Evolutionary conservation across 257 asterid genomes (phyloP).

Genomic region (Fraxinus cuspidata): DNA sequence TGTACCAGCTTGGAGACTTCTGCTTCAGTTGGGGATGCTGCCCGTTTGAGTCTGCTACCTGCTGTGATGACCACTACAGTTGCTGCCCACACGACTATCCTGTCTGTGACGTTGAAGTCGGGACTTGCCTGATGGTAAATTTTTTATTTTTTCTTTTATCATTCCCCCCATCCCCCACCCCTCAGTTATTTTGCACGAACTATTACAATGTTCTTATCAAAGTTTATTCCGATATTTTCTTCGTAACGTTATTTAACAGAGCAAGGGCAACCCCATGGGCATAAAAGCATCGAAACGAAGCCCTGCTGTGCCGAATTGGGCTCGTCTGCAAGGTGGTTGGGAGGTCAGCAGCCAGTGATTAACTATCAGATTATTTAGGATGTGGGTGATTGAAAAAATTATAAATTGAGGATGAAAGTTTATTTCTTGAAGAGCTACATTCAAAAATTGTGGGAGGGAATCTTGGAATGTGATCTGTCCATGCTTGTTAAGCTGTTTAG

Average conservation of each 20-base stretch:
- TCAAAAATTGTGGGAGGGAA: conserved; percentile 1
- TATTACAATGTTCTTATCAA: no score
- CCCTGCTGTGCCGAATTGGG: conserved; percentile 37
- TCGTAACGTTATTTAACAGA: conserved; percentile 36
- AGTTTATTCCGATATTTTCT: not conserved
- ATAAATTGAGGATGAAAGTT: not conserved
- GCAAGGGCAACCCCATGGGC: conserved; percentile 61
- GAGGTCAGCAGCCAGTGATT: conserved; percentile 36
- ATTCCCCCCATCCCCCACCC: no score
- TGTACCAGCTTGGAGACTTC: conserved; percentile 44
- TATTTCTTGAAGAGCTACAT: not conserved
- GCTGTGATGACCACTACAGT: conserved; percentile 79
- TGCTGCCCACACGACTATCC: conserved; percentile 96
- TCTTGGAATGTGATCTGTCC: not conserved
- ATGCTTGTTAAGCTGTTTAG: conserved; percentile 20
- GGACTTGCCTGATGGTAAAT: conserved; percentile 75
- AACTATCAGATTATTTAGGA: not conserved
- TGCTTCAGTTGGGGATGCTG: conserved; percentile 96
- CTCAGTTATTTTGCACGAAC: no score
- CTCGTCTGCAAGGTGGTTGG: conserved; percentile 26
- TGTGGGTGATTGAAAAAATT: not conserved
- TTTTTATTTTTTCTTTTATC: not conserved
- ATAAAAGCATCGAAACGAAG: conserved; percentile 52
- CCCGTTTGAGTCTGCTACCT: conserved; percentile 82
- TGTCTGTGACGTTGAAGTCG: conserved; percentile 54